Evolutionary conservation across 2,329 filamentous ascomycete species (phyloP).

Genomic region (Trichoderma semiorbis): DNA sequence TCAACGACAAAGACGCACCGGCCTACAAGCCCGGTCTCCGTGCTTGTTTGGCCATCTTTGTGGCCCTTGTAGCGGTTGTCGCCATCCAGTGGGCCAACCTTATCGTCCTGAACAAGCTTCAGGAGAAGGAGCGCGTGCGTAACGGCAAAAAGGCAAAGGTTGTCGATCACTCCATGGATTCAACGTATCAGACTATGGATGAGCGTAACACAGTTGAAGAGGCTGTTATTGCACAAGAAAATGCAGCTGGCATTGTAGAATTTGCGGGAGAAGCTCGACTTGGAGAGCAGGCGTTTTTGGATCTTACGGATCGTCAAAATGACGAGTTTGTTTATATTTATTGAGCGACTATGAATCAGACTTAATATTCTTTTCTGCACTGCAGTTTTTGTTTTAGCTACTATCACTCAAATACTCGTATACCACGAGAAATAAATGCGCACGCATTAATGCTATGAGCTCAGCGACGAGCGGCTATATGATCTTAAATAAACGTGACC

Average conservation of each 20-base stretch:
- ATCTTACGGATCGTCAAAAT: slow-evolving; percentile 63
- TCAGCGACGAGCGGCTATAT: neutral
- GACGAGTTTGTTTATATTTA: slow-evolving; percentile 66
- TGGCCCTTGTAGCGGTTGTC: slow-evolving; percentile 50
- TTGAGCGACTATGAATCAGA: slow-evolving; percentile 27
- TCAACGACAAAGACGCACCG: slow-evolving; percentile 49
- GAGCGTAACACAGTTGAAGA: neutral
- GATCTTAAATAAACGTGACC: neutral
- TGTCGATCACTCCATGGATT: slow-evolving; percentile 24
- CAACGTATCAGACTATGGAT: neutral
- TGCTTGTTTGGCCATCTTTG: slow-evolving; percentile 52
- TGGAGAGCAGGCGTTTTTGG: slow-evolving; percentile 53
- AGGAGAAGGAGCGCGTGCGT: slow-evolving; percentile 50
- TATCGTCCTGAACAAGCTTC: slow-evolving; percentile 53
- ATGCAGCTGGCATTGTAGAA: neutral
- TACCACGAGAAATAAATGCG: neutral
- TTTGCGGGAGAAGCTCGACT: slow-evolving; percentile 31
- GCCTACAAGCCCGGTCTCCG: slow-evolving; percentile 55
- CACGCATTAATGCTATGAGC: neutral
- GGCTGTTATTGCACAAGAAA: neutral
- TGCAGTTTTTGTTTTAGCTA: neutral
- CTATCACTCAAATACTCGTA: neutral
- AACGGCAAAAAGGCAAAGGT: slow-evolving; percentile 61
- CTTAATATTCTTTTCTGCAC: neutral
- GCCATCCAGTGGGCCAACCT: slow-evolving; percentile 53